phyloP scores from a whole-genome alignment of 108 stramenopile genomes.

The Cyclotella cryptica region DNA sequence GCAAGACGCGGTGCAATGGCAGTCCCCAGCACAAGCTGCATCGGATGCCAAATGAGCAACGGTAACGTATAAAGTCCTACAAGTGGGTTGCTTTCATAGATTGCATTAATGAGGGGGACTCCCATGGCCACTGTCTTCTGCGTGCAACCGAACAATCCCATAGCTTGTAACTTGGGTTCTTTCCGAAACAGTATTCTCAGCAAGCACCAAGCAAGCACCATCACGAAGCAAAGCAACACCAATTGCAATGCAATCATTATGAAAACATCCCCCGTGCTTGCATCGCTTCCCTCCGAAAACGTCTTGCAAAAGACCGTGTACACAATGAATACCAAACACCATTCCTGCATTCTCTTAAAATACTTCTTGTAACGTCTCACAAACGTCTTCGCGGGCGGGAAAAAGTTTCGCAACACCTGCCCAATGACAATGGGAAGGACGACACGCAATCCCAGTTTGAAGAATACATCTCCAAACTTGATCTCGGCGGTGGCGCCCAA shows the following conservation, averaged over 20 bases:
- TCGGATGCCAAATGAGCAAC: constrained; percentile 77
- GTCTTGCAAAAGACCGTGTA: constrained; percentile 76
- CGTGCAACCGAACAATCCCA: constrained; percentile 74
- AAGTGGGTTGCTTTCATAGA: constrained; percentile 59
- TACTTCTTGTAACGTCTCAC: constrained; percentile 51
- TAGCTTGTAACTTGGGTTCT: constrained; percentile 61
- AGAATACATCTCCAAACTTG: constrained; percentile 51
- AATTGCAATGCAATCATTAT: constrained; percentile 62
- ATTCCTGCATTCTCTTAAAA: constrained; percentile 66
- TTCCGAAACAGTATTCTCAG: constrained; percentile 49
- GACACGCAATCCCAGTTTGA: constrained; percentile 64
- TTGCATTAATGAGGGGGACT: constrained; percentile 74
- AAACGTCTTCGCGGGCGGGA: constrained; percentile 47
- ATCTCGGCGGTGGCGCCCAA: constrained; percentile 56
- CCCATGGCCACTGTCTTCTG: constrained; percentile 82
- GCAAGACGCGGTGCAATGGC: constrained; percentile 56
- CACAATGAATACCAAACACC: constrained; percentile 62
- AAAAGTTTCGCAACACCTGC: constrained; percentile 58
- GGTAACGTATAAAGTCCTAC: constrained; percentile 71
- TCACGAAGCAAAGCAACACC: constrained; percentile 41
- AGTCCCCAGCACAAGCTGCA: constrained; percentile 68
- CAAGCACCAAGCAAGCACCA: constrained; percentile 60
- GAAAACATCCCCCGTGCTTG: constrained; percentile 44
- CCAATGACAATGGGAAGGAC: constrained; percentile 64
- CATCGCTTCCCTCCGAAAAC: constrained; percentile 45